A percentile compares a stretch with the other conserved stretches of the same genome.
Conservation (phyloP, 1,139 yeast species). For the Sugiyamaella japonica region DNA sequence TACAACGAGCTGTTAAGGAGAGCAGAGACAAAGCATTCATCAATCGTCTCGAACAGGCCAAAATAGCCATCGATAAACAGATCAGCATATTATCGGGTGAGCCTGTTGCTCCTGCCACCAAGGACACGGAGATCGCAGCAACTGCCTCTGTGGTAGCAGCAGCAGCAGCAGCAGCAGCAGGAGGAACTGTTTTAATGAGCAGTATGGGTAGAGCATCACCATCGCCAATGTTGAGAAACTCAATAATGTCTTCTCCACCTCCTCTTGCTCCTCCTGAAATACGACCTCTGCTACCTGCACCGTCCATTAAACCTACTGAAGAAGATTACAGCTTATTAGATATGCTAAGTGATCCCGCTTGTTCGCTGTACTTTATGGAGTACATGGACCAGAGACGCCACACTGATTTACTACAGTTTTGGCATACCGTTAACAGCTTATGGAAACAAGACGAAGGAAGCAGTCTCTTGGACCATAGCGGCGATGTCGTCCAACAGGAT, state of each 20-base stretch:
- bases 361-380: conserved; percentile 53
- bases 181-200: conserved; percentile 1
- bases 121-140: background rate
- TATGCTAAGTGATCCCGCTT: conserved; percentile 49
- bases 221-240: conserved; percentile 5
- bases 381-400: conserved; percentile 52
- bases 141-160: background rate
- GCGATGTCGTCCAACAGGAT: conserved; percentile 35
- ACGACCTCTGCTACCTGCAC: background rate
- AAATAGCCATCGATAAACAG: conserved; percentile 32
- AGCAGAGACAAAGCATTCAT: conserved; percentile 29
- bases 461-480: conserved; percentile 15
- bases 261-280: background rate
- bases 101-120: background rate
- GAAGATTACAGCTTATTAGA: conserved; percentile 43
- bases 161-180: background rate
- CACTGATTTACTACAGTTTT: conserved; percentile 53
- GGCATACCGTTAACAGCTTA: conserved; percentile 65
- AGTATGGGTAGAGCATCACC: conserved; percentile 13
- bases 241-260: background rate
- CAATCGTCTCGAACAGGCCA: conserved; percentile 36
- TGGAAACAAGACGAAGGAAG: conserved; percentile 69
- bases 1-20: conserved; percentile 31
- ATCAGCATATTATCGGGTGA: conserved; percentile 34
- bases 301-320: background rate